phyloP scores from a whole-genome alignment of 129 eudicot genomes.

The Artemisia argyi region DNA sequence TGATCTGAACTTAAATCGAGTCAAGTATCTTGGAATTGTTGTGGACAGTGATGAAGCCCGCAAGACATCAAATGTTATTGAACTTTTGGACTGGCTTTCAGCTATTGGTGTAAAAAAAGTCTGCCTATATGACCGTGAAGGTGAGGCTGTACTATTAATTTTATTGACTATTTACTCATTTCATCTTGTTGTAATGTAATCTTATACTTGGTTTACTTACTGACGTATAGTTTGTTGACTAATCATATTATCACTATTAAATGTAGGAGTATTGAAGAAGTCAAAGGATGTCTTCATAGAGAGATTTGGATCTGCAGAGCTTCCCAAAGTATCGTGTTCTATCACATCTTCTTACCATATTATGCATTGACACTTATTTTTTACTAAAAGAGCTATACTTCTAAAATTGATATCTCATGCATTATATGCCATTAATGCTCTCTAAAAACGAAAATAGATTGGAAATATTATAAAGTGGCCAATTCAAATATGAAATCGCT shows the following conservation, averaged over 20 bases:
- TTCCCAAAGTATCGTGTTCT: constrained; percentile 44
- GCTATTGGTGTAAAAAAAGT: constrained; percentile 64
- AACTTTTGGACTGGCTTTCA: constrained; percentile 67
- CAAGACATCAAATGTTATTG: constrained; percentile 52
- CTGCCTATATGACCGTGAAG: constrained; percentile 83
- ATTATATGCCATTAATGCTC: background rate
- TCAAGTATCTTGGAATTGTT: constrained; percentile 72
- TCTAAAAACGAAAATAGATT: background rate
- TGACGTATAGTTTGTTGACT: constrained; percentile 12
- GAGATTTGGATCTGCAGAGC: constrained; percentile 37
- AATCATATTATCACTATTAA: background rate
- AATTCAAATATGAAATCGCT: background rate
- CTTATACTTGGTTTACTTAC: background rate
- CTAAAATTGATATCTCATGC: background rate
- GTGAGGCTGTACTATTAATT: constrained; percentile 32
- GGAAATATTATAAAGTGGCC: background rate
- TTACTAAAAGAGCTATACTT: background rate
- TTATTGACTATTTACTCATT: background rate
- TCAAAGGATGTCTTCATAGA: constrained; percentile 49
- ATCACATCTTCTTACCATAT: constrained; percentile 14
- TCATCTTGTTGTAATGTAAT: background rate
- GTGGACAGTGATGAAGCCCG: constrained; percentile 88
- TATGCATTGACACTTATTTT: background rate
- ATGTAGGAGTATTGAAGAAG: constrained; percentile 78
- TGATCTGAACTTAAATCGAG: constrained; percentile 48